These are phyloP conservation scores for Penicillium salamii DNA, from an alignment of 495 filamentous ascomycete species.

Conservation along the genomic window DNA sequence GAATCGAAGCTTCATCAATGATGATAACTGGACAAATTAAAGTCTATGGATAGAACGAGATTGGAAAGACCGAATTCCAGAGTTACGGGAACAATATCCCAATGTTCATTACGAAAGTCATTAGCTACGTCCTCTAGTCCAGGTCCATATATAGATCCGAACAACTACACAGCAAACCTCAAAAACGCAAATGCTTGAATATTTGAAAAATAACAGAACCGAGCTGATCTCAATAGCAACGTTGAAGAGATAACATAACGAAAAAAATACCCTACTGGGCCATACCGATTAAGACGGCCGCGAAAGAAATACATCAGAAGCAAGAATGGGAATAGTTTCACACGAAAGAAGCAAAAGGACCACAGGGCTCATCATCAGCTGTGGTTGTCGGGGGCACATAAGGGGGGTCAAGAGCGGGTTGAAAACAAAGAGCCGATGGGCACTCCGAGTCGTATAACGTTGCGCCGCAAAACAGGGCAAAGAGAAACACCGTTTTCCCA, in stretches of 20 bases:
- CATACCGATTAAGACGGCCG: too few relatives aligned
- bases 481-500: constrained; percentile 10
- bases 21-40: too few relatives aligned
- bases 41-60: too few relatives aligned
- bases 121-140: too few relatives aligned
- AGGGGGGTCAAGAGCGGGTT: neutral
- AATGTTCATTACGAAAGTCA: too few relatives aligned
- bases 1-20: too few relatives aligned
- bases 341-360: neutral
- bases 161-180: too few relatives aligned
- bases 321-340: neutral
- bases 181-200: too few relatives aligned
- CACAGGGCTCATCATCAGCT: neutral
- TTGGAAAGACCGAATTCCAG: too few relatives aligned
- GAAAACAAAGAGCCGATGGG: neutral
- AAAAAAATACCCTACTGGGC: constrained; percentile 6
- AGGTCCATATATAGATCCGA: too few relatives aligned
- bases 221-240: neutral
- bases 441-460: neutral
- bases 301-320: constrained; percentile 8
- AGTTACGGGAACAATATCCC: too few relatives aligned
- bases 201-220: too few relatives aligned
- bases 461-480: constrained; percentile 1
- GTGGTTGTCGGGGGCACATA: neutral
- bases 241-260: neutral